Conservation (phyloP, 768 basidiomycete species). For the Mycena rebaudengoi region DNA sequence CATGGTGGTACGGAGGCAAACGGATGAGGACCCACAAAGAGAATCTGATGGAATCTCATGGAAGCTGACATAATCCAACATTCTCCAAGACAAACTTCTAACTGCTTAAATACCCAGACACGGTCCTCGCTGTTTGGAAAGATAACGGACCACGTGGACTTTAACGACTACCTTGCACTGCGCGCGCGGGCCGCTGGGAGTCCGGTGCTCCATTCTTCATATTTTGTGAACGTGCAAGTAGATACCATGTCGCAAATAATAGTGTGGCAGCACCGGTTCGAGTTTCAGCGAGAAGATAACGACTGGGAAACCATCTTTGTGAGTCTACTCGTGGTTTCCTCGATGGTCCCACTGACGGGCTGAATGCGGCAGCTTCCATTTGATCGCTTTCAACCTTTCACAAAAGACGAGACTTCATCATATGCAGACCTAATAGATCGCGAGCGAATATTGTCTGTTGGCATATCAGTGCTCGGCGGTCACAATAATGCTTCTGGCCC, state of each 20-base stretch:
- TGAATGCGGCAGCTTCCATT: constrained; percentile 75
- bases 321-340: constrained; percentile 34
- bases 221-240: constrained; percentile 93
- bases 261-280: constrained; percentile 94
- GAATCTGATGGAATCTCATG: no score
- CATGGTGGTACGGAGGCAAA: no score
- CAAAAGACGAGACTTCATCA: constrained; percentile 73
- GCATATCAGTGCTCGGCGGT: constrained; percentile 88
- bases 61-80: no score
- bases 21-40: no score
- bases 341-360: constrained; percentile 18
- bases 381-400: constrained; percentile 75
- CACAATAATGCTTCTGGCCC: constrained; percentile 77
- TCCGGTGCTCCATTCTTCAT: constrained; percentile 79
- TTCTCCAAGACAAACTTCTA: no score
- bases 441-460: constrained; percentile 80
- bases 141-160: constrained; percentile 82
- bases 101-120: no score
- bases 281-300: constrained; percentile 69
- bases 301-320: constrained; percentile 88
- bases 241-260: constrained; percentile 76
- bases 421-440: constrained; percentile 80
- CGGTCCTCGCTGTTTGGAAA: constrained; percentile 92
- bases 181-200: constrained; percentile 83
- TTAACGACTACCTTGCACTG: constrained; percentile 82